Conservation (phyloP, 345 rosid genomes). For the Citrus mangshanensis region DNA sequence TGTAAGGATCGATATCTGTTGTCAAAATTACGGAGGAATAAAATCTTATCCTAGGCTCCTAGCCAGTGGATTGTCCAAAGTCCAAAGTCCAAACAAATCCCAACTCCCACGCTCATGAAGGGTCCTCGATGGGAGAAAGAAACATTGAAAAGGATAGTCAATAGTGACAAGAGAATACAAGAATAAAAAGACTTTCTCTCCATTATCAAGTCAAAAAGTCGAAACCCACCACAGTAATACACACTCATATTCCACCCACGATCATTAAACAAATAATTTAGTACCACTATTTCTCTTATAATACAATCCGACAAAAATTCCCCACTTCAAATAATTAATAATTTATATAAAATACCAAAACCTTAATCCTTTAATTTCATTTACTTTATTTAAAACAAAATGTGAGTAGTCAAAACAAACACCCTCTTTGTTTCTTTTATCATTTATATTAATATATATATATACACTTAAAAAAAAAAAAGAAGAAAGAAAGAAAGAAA, state of each 20-base stretch:
- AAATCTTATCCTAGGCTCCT: constrained; percentile 15
- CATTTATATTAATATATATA: neutral
- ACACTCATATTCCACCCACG: constrained; percentile 51
- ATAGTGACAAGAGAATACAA: constrained; percentile 28
- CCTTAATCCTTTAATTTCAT: neutral
- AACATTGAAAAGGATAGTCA: constrained; percentile 25
- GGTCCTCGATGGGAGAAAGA: constrained; percentile 6
- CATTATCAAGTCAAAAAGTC: constrained; percentile 45
- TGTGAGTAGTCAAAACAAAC: constrained; percentile 38
- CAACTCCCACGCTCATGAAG: constrained; percentile 12
- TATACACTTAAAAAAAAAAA: no score
- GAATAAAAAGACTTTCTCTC: constrained; percentile 32
- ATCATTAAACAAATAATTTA: constrained; percentile 5
- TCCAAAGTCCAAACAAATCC: constrained; percentile 26
- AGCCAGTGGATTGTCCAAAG: constrained; percentile 6
- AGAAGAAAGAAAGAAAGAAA: no score
- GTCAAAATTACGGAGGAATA: constrained; percentile 10
- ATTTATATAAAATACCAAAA: no score
- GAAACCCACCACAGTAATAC: constrained; percentile 31
- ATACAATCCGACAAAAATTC: constrained; percentile 23
- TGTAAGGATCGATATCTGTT: neutral
- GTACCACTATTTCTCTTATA: neutral
- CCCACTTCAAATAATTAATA: constrained; percentile 15
- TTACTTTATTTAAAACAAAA: neutral
- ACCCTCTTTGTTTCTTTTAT: constrained; percentile 9